A percentile compares a stretch with the other conserved stretches of the same genome.
Evolutionary conservation across 495 filamentous ascomycete species (phyloP).

Genomic region (Echria macrotheca): DNA sequence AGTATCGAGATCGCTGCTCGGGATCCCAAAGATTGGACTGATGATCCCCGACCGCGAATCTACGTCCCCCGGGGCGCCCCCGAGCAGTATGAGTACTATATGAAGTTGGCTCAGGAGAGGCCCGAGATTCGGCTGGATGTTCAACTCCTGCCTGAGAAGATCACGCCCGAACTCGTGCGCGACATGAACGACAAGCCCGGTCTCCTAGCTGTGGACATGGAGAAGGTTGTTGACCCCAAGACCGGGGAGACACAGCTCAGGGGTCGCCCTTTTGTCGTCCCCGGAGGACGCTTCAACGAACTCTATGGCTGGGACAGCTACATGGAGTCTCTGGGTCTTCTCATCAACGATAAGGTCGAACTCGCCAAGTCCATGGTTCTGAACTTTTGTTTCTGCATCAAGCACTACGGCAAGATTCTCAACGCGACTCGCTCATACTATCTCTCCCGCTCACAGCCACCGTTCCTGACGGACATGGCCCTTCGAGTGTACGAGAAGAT

Average conservation of each 20-base stretch:
- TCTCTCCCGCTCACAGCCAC: slow-evolving; percentile 85
- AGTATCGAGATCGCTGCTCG: slow-evolving; percentile 79
- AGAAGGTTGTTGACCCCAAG: slow-evolving; percentile 56
- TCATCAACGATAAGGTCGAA: slow-evolving; percentile 74
- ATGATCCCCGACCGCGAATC: slow-evolving; percentile 80
- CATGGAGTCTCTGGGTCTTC: slow-evolving; percentile 85
- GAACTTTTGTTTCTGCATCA: slow-evolving; percentile 96
- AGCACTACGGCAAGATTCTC: slow-evolving; percentile 96
- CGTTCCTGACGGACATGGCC: slow-evolving; percentile 97
- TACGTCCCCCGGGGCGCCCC: slow-evolving; percentile 82
- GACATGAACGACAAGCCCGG: slow-evolving; percentile 81
- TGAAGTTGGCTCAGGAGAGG: slow-evolving; percentile 60
- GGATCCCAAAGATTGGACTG: slow-evolving; percentile 90
- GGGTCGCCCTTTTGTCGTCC: slow-evolving; percentile 93
- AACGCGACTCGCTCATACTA: slow-evolving; percentile 97
- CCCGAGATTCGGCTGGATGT: slow-evolving; percentile 87
- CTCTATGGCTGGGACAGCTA: slow-evolving; percentile 97
- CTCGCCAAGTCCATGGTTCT: slow-evolving; percentile 87
- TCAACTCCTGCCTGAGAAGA: slow-evolving; percentile 61
- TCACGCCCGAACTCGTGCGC: slow-evolving; percentile 66
- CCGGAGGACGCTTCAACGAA: slow-evolving; percentile 95
- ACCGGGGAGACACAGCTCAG: slow-evolving; percentile 60
- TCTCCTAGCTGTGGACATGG: slow-evolving; percentile 84
- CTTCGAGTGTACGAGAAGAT: slow-evolving; percentile 84
- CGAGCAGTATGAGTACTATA: slow-evolving; percentile 86